These are phyloP conservation scores for Fusarium mexicanum DNA, from an alignment of 2,329 filamentous ascomycete genomes.

Conservation along the genomic window DNA sequence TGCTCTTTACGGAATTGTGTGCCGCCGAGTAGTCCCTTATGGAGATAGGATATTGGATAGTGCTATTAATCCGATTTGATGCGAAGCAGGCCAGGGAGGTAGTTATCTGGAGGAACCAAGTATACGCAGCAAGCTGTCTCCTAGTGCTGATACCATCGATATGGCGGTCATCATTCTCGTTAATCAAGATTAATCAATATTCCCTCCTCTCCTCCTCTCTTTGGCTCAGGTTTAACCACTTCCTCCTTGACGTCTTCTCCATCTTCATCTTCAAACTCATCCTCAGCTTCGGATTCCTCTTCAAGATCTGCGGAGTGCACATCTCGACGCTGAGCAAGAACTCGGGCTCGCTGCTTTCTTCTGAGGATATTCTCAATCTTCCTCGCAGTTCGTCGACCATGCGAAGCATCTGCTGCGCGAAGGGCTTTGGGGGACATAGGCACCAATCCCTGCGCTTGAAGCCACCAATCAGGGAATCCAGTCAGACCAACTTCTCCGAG, in stretches of 20 bases:
- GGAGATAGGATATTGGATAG: not conserved
- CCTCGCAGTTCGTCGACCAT: conserved; percentile 4
- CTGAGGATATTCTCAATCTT: not conserved
- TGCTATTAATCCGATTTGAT: not conserved
- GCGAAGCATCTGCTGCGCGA: not conserved
- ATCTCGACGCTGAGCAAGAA: not conserved
- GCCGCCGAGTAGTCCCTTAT: not conserved
- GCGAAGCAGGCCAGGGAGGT: not conserved
- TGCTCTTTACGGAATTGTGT: not conserved
- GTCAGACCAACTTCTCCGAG: conserved; percentile 55
- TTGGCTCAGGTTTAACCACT: not conserved
- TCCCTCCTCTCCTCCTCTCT: conserved; percentile 15
- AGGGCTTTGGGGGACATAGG: conserved; percentile 18
- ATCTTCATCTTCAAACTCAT: not conserved
- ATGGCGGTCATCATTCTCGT: not conserved
- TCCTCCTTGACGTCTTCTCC: not conserved
- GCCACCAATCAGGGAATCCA: conserved; percentile 57
- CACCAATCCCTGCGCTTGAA: conserved; percentile 29
- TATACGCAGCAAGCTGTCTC: not conserved
- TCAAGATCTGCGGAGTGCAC: not conserved
- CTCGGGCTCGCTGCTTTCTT: conserved; percentile 14
- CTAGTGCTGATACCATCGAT: not conserved
- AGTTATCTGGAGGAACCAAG: not conserved
- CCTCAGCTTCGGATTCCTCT: not conserved
- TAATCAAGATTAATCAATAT: conserved; percentile 23